Percentiles rank a stretch among this genome's conserved stretches.
phyloP scores from a whole-genome alignment of 306 rosid species.

The Biancaea sappan region DNA sequence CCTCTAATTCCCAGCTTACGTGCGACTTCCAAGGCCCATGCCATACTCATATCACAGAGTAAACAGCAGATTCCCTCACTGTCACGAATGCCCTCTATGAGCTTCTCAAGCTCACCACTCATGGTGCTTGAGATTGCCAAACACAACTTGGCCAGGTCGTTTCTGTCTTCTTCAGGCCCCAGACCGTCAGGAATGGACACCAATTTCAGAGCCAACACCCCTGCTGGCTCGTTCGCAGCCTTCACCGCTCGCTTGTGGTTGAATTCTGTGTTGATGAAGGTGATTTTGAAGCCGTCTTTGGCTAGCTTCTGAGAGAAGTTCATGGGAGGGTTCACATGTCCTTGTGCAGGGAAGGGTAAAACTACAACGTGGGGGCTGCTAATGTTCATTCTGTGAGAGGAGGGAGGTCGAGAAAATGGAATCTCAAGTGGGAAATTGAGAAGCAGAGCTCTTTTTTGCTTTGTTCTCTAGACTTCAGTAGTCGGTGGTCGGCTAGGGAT shows the following conservation, averaged over 20 bases:
- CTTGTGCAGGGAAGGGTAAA: constrained; percentile 44
- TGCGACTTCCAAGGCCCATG: constrained; percentile 45
- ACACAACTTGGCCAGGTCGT: background rate
- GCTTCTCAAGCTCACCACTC: constrained; percentile 51
- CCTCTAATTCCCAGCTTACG: constrained; percentile 36
- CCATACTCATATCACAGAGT: constrained; percentile 27
- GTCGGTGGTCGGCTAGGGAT: too few species aligned
- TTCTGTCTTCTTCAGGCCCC: constrained; percentile 45
- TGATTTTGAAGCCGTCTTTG: constrained; percentile 44
- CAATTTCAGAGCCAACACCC: constrained; percentile 5
- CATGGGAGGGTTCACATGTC: constrained; percentile 54
- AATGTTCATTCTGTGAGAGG: constrained; percentile 32
- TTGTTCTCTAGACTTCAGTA: too few species aligned
- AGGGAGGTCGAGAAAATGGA: background rate
- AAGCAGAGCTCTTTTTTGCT: too few species aligned
- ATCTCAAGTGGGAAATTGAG: too few species aligned
- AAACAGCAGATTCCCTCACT: constrained; percentile 31
- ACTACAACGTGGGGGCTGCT: constrained; percentile 41
- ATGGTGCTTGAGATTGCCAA: constrained; percentile 23
- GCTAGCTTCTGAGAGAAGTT: constrained; percentile 33
- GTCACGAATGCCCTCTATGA: constrained; percentile 26
- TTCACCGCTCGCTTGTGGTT: constrained; percentile 29
- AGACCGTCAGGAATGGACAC: constrained; percentile 42
- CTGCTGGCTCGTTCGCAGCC: background rate
- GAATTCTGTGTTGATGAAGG: constrained; percentile 42